Conservation (phyloP, 2,329 filamentous ascomycete genomes). For the Fusarium guadeloupense region DNA sequence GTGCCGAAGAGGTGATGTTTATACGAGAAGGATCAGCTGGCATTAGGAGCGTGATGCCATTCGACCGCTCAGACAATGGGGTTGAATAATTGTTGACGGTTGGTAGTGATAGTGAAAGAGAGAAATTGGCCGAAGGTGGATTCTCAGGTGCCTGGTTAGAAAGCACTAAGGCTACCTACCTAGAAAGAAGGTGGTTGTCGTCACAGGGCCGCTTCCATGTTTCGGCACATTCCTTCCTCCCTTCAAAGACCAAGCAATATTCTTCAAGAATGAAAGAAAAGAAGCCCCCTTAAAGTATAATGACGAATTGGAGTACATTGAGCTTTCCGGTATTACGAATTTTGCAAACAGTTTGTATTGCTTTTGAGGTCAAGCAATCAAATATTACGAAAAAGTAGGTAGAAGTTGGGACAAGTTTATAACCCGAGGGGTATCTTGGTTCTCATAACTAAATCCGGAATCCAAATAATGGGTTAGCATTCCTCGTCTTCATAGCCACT, state of each 20-base stretch:
- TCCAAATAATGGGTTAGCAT: not conserved
- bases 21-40: not conserved
- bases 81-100: not conserved
- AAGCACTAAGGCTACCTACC: not conserved
- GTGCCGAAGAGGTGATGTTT: slow-evolving; percentile 1
- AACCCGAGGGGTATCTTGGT: slow-evolving; percentile 5
- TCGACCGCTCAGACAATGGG: not conserved
- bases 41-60: not conserved
- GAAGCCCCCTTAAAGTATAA: not conserved
- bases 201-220: slow-evolving; percentile 13
- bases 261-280: not conserved
- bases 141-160: slow-evolving; percentile 12
- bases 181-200: slow-evolving; percentile 18
- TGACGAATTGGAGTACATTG: not conserved
- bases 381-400: no score
- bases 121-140: slow-evolving; percentile 17
- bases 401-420: not conserved
- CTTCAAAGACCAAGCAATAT: not conserved
- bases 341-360: not conserved
- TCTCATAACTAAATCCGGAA: slow-evolving; percentile 1
- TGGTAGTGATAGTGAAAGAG: not conserved
- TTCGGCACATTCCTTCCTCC: slow-evolving; percentile 26
- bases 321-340: not conserved
- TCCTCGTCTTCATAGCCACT: not conserved
- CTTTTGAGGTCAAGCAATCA: not conserved